Evolutionary conservation across 768 basidiomycete genomes (phyloP), one percentile per base, ranked within the genome.

Genomic region (Mrakia gelida): DNA sequence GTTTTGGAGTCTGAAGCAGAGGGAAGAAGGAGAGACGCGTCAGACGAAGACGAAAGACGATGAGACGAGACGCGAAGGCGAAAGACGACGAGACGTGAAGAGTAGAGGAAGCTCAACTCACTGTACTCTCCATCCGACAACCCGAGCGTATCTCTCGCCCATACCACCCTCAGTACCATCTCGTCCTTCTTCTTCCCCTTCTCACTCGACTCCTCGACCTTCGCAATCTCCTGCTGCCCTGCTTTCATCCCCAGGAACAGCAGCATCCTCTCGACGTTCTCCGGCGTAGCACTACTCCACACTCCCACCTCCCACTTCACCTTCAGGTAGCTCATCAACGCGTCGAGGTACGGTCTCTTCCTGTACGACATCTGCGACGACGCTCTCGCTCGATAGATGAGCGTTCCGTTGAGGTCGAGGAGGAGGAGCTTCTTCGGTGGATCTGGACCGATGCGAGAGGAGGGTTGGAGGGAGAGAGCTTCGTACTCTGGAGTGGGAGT

Each of bases 111-210:
- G 23, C 32, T 72, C 52, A 78, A 90, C 92, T 83, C 81, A 94
- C 93, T 79, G 81, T 93, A 95, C 26, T 90, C 88, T 30, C 82
- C 84, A 15, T 85, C 81, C 5, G 85, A 86, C n/a, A 94, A 82
- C 0, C 92, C 93, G 0, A 94, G 84, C 9, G 90, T 91, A 81
- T 92, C 92, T 71, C 93, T 86, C 23, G 92, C 91, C 93, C 93
- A 94, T 0, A 93, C 86, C 0, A 89, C 71, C 71, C 73, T 80
- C 70, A 82, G 84, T 81, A 16, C 86, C 88, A 82, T 93, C 92
- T 49, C 87, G 87, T 52, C 85, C 86, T 30, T 88, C 82, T 80
- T 90, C 89, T 0, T 85, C 83, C 13, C 93, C 92, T 82, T 89
- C 92, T 71, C 90, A 90, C 2, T 59, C 2, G 92, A 92, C 38